Evolutionary conservation across 139 green algal genomes (phyloP).

Genomic region (Chlamydomonas sp.): DNA sequence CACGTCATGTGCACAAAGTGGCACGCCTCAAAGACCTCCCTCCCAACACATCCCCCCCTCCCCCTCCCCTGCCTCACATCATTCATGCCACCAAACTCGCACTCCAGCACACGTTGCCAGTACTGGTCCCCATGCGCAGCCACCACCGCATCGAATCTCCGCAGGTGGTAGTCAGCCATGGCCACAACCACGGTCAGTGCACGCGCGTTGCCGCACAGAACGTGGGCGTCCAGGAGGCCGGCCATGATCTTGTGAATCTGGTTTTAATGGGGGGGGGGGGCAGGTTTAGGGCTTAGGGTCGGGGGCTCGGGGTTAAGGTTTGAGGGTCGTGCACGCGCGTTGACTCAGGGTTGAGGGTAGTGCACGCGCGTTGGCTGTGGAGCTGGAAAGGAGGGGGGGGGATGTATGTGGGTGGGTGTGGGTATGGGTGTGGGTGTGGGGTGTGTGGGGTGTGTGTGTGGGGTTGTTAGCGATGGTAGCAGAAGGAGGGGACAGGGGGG

Average conservation of each 20-base stretch:
- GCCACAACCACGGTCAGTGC: constrained; percentile 31
- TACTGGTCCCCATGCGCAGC: not conserved
- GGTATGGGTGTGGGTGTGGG: not conserved
- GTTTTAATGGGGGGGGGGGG: too few species aligned
- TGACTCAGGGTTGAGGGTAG: too few species aligned
- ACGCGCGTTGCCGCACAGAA: constrained; percentile 23
- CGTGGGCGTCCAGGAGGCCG: constrained; percentile 54
- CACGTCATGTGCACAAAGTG: not conserved
- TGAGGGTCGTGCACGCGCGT: too few species aligned
- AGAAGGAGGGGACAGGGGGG: too few species aligned
- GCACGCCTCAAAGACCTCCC: not conserved
- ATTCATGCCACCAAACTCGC: constrained; percentile 27
- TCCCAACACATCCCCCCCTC: not conserved
- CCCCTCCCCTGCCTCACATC: too few species aligned
- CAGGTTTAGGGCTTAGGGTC: too few species aligned
- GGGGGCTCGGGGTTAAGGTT: too few species aligned
- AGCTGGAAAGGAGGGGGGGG: not conserved
- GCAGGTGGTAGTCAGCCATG: constrained; percentile 39
- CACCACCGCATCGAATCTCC: constrained; percentile 6
- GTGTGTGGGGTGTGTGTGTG: too few species aligned
- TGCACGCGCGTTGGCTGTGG: too few species aligned
- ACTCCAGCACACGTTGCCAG: constrained; percentile 7
- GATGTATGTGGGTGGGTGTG: not conserved
- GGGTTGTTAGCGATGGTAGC: too few species aligned
- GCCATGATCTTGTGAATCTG: constrained; percentile 69